Conservation (phyloP, 2,329 filamentous ascomycete species). For the Epichloe amarillans region DNA sequence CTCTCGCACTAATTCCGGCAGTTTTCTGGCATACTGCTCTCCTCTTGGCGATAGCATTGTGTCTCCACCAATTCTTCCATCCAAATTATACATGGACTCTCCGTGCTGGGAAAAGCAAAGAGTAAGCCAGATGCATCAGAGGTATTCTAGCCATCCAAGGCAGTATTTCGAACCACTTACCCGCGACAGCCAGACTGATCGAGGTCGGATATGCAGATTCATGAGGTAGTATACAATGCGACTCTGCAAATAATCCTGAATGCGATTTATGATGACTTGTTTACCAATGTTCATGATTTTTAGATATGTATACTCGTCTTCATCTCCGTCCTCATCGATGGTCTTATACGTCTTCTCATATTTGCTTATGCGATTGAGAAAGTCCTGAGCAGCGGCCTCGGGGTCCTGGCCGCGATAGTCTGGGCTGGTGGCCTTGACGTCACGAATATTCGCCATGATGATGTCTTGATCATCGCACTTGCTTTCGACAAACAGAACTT, state of each 20-base stretch:
- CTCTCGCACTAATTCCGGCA: slow-evolving; percentile 72
- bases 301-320: slow-evolving; percentile 81
- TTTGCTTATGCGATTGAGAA: slow-evolving; percentile 85
- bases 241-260: slow-evolving; percentile 92
- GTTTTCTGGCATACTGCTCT: slow-evolving; percentile 70
- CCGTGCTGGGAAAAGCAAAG: slow-evolving; percentile 51
- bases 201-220: slow-evolving; percentile 93
- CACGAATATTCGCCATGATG: slow-evolving; percentile 96
- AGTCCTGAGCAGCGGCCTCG: slow-evolving; percentile 79
- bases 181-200: slow-evolving; percentile 91
- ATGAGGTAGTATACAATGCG: slow-evolving; percentile 96
- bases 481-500: slow-evolving; percentile 91
- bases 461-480: slow-evolving; percentile 92
- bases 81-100: slow-evolving; percentile 84
- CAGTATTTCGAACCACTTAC: slow-evolving; percentile 35
- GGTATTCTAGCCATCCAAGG: not conserved
- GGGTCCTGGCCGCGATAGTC: slow-evolving; percentile 93
- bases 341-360: slow-evolving; percentile 97
- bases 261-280: slow-evolving; percentile 95
- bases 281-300: slow-evolving; percentile 95
- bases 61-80: slow-evolving; percentile 86
- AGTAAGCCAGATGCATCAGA: not conserved
- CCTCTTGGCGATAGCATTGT: slow-evolving; percentile 76
- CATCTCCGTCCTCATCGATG: slow-evolving; percentile 67
- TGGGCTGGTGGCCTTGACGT: slow-evolving; percentile 92